phyloP scores from a whole-genome alignment of 129 eudicot genomes.

The Chrysanthemum lavandulifolium region DNA sequence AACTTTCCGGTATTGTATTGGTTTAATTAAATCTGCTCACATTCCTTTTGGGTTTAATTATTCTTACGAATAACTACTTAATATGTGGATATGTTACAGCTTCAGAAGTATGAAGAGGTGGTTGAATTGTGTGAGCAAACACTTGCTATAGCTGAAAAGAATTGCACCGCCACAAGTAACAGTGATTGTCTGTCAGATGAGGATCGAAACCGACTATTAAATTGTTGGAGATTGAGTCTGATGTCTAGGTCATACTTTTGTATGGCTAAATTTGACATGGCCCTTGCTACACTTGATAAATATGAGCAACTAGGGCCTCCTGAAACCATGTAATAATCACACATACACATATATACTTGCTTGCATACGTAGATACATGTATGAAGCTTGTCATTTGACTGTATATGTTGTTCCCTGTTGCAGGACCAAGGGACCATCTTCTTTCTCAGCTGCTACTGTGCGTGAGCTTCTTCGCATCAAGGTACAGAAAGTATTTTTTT shows the following conservation, averaged over 20 bases:
- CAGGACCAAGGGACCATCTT: constrained; percentile 33
- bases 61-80: neutral
- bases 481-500: constrained; percentile 40
- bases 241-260: constrained; percentile 61
- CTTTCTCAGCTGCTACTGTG: constrained; percentile 51
- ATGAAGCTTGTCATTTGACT: constrained; percentile 13
- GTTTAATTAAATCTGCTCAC: too few species aligned
- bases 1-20: too few species aligned
- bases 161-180: constrained; percentile 26
- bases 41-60: too few species aligned
- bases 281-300: constrained; percentile 61
- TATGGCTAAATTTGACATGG: constrained; percentile 72
- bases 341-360: neutral
- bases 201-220: constrained; percentile 29
- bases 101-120: constrained; percentile 66
- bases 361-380: neutral
- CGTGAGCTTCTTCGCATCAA: constrained; percentile 66
- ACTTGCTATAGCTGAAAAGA: constrained; percentile 57
- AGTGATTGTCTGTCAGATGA: constrained; percentile 20
- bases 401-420: constrained; percentile 17
- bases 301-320: constrained; percentile 43
- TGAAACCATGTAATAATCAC: constrained; percentile 41
- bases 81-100: constrained; percentile 40
- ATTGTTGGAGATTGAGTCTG: constrained; percentile 70
- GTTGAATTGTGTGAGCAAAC: constrained; percentile 63